A percentile compares a stretch with the other conserved stretches of the same genome.
These are phyloP conservation scores for Teratosphaeria zuluensis DNA, from an alignment of 2,329 filamentous ascomycete genomes.

Conservation along the genomic window DNA sequence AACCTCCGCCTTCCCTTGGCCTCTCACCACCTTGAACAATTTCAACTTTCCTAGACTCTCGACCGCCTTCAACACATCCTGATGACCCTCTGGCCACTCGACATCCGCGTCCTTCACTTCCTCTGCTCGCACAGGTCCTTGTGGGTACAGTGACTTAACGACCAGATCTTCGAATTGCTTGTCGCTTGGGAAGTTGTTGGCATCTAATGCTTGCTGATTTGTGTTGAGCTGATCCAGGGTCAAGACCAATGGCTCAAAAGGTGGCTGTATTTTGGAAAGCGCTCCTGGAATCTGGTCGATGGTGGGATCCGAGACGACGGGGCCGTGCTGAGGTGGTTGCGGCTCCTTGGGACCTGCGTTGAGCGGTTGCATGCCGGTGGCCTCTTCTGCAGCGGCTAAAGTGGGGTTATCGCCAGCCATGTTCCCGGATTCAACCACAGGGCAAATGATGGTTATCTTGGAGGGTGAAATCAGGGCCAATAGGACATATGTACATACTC, in stretches of 20 bases:
- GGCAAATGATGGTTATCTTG: not conserved
- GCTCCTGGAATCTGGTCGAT: slow-evolving; percentile 5
- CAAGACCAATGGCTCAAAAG: slow-evolving; percentile 6
- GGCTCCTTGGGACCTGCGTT: slow-evolving; percentile 3
- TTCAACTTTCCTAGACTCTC: slow-evolving; percentile 1
- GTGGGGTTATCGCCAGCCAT: slow-evolving; percentile 5
- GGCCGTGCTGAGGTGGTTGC: slow-evolving; percentile 8
- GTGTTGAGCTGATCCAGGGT: slow-evolving; percentile 5
- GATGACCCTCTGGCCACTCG: slow-evolving; percentile 2
- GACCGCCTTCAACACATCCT: slow-evolving; percentile 3
- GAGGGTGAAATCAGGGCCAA: not conserved
- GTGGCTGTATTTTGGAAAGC: slow-evolving; percentile 3
- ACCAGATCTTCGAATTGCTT: slow-evolving; percentile 9
- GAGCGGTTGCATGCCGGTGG: slow-evolving; percentile 5
- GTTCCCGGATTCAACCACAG: not conserved
- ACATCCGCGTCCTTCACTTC: not conserved
- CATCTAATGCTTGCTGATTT: slow-evolving; percentile 2
- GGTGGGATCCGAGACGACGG: not conserved
- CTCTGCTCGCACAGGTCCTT: slow-evolving; percentile 8
- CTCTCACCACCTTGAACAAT: slow-evolving; percentile 6
- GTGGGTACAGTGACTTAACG: slow-evolving; percentile 2
- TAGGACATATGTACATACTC: not conserved
- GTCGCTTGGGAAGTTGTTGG: slow-evolving; percentile 1
- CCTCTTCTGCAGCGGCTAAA: slow-evolving; percentile 2
- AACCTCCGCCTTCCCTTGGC: slow-evolving; percentile 5